These are phyloP conservation scores for Metschnikowia dekortorum DNA, from an alignment of 805 yeast species.

Conservation along the genomic window DNA sequence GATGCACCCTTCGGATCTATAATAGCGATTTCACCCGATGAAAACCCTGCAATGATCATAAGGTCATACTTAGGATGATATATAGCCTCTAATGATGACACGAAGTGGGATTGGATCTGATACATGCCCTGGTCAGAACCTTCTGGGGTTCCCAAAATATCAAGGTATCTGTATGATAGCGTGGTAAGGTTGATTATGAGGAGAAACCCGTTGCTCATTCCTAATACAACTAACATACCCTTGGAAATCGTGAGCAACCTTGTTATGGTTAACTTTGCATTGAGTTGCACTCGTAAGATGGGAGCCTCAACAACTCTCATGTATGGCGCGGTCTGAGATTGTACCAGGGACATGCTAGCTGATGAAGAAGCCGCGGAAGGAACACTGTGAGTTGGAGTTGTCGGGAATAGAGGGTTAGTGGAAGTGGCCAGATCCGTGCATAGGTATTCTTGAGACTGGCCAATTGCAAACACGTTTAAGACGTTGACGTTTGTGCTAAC, in stretches of 20 bases:
- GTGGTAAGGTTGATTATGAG: constrained; percentile 54
- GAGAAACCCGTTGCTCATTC: constrained; percentile 65
- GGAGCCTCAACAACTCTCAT: constrained; percentile 42
- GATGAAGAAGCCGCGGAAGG: constrained; percentile 8
- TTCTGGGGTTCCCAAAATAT: constrained; percentile 37
- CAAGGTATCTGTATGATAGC: constrained; percentile 40
- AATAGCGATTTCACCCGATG: constrained; percentile 16
- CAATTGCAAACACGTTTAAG: constrained; percentile 42
- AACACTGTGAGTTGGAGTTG: neutral
- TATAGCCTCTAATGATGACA: constrained; percentile 21
- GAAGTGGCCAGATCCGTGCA: constrained; percentile 19
- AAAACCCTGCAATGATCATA: constrained; percentile 40
- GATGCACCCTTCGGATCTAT: constrained; percentile 14
- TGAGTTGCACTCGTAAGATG: constrained; percentile 39
- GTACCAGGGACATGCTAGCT: constrained; percentile 9
- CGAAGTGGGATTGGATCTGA: constrained; percentile 23
- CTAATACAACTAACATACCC: constrained; percentile 51
- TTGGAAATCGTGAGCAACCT: constrained; percentile 29
- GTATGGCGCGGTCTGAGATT: constrained; percentile 15
- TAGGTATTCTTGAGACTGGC: constrained; percentile 20
- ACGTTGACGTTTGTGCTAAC: constrained; percentile 48
- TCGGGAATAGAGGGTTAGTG: constrained; percentile 21
- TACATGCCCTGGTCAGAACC: constrained; percentile 7
- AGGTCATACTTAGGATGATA: constrained; percentile 35
- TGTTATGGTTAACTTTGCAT: constrained; percentile 35